These are phyloP conservation scores for Eremothecium coryli DNA, from an alignment of 1,139 yeast genomes.

Conservation along the genomic window DNA sequence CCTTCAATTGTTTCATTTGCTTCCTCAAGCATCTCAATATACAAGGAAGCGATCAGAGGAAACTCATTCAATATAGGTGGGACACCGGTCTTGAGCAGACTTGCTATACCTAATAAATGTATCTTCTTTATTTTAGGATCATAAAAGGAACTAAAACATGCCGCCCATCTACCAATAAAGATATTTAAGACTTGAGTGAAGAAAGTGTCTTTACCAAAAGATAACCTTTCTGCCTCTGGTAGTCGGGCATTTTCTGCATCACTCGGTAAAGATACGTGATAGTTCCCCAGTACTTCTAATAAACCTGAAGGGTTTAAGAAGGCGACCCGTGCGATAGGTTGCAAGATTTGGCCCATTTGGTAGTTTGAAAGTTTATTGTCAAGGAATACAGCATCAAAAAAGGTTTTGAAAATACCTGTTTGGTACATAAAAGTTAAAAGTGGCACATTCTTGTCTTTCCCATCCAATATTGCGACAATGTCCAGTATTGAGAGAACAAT, in stretches of 20 bases:
- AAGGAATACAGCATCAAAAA: conserved; percentile 24
- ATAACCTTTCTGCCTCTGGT: conserved; percentile 18
- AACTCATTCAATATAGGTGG: conserved; percentile 29
- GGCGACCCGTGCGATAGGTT: conserved; percentile 47
- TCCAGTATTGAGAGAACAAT: conserved; percentile 53
- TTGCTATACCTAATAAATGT: conserved; percentile 50
- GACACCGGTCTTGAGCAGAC: conserved; percentile 34
- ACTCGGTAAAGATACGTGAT: conserved; percentile 20
- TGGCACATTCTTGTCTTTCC: conserved; percentile 17
- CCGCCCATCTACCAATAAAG: conserved; percentile 31
- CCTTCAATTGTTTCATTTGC: conserved; percentile 54
- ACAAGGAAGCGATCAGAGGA: conserved; percentile 40
- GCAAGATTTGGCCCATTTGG: conserved; percentile 41
- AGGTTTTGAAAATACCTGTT: conserved; percentile 19
- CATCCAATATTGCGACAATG: conserved; percentile 33
- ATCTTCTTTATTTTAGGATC: conserved; percentile 62
- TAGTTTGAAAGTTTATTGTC: conserved; percentile 27
- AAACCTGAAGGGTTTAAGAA: conserved; percentile 41
- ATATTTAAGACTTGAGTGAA: conserved; percentile 21
- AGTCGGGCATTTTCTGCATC: conserved; percentile 17
- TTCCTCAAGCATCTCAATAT: conserved; percentile 64
- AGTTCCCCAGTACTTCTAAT: conserved; percentile 31
- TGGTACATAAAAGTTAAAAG: conserved; percentile 22
- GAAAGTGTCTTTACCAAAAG: conserved; percentile 21
- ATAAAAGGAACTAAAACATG: conserved; percentile 28